Base-by-base conservation (phyloP, 768 basidiomycete genomes). In the Boletus edulis region DNA sequence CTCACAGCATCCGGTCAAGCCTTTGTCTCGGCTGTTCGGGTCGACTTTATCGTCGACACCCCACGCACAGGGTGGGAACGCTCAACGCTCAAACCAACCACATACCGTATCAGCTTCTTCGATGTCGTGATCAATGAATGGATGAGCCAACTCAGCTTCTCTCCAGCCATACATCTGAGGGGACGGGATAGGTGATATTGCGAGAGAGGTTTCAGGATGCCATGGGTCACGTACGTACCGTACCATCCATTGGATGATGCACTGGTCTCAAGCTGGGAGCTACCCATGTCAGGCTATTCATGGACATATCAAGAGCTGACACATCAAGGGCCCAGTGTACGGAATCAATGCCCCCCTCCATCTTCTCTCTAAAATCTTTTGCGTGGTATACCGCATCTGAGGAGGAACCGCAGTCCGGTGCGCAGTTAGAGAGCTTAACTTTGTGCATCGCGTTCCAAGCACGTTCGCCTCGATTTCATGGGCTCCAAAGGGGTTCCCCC, bases 111-210 rank as follows among this genome's bases (percentile, higher is more conserved):
- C 31, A 22, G 41, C 61, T 63, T 64, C 60, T 58, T 38, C 27
- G 5, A 13, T 55, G 10, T 51, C 59, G 63, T 62, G 47, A 63
- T 31, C 13, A n/a, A 13, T 45, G 24, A 31, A 37, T n/a, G 42
- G 42, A 58, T 41, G 50, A 44, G 2, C 32, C 53, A 52, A 58
- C 44, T 24, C 37, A 39, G 18, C 56, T 55, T 55, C 56, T 52
- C 52, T 55, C n/a, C 32, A 56, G 34, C 50, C 43, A 55, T 38
- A 54, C 52, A 57, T 50, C 54, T 39, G 38, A 35, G 24, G n/a
- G 27, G 35, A 61, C 44, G 37, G 54, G 61, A 57, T 7, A 38
- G 56, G 62, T 35, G 51, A 66, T 66, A 65, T 66, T 60, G 27
- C 40, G 27, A 24, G 47, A 50, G 48, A 35, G 29, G 29, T 29